Percentiles rank a stretch among this genome's conserved stretches.
Evolutionary conservation across 768 basidiomycete genomes (phyloP).

Genomic region (Favolaschia claudopus): DNA sequence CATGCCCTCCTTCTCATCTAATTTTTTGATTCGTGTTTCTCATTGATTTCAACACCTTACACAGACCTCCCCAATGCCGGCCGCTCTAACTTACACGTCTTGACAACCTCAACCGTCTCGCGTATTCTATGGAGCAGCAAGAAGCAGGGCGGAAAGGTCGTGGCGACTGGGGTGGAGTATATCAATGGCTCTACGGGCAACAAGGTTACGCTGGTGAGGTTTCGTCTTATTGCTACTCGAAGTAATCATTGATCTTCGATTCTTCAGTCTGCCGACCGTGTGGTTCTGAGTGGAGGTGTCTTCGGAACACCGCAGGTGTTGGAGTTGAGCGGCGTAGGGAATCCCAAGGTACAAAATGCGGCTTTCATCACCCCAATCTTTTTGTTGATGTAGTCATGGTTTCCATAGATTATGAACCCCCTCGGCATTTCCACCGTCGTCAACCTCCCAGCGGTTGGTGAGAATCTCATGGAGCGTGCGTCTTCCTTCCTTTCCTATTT

Average conservation of each 20-base stretch:
- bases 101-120: not conserved
- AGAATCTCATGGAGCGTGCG: conserved; percentile 7
- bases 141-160: conserved; percentile 2
- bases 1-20: no score
- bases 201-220: no score
- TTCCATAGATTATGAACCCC: conserved; percentile 15
- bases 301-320: no score
- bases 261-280: no score
- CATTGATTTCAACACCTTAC: not conserved
- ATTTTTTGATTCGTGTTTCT: no score
- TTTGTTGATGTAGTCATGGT: no score
- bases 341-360: no score
- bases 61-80: conserved; percentile 6
- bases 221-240: no score
- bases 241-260: no score
- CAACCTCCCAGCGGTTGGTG: conserved; percentile 9
- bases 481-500: not conserved
- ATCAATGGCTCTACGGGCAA: not conserved
- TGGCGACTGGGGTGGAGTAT: conserved; percentile 10
- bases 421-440: conserved; percentile 12
- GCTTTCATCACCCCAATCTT: no score
- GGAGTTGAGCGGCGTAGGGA: no score
- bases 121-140: conserved; percentile 3
- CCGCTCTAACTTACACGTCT: conserved; percentile 1
- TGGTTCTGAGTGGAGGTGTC: no score